phyloP scores from a whole-genome alignment of 768 basidiomycete species.

The Astraeus odoratus region DNA sequence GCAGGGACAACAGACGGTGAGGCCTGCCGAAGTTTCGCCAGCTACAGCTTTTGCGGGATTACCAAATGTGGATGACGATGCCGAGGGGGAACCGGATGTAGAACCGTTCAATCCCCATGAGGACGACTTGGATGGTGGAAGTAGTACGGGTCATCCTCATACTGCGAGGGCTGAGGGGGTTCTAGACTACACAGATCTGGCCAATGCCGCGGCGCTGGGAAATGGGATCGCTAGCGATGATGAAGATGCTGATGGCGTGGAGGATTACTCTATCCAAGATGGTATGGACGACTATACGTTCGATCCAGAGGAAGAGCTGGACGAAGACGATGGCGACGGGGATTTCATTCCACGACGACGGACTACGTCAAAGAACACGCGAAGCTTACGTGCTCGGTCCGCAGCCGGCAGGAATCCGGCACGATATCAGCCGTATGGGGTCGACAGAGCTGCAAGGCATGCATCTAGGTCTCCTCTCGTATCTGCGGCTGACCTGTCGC shows the following conservation, averaged over 20 bases:
- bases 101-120: constrained; percentile 23
- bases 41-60: constrained; percentile 24
- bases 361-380: constrained; percentile 32
- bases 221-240: constrained; percentile 10
- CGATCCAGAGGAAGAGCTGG: constrained; percentile 17
- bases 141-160: constrained; percentile 20
- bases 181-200: constrained; percentile 18
- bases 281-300: constrained; percentile 25
- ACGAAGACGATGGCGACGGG: constrained; percentile 27
- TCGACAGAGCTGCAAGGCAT: constrained; percentile 20
- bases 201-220: constrained; percentile 13
- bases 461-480: constrained; percentile 26
- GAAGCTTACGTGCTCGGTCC: constrained; percentile 31
- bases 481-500: constrained; percentile 25
- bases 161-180: constrained; percentile 5
- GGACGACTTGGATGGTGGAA: constrained; percentile 13
- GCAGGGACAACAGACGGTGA: constrained; percentile 26
- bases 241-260: constrained; percentile 22
- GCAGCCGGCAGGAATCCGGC: constrained; percentile 25
- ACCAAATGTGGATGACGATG: constrained; percentile 29
- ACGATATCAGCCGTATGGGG: constrained; percentile 28
- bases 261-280: constrained; percentile 17
- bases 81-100: constrained; percentile 28
- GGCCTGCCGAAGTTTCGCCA: constrained; percentile 28
- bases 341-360: constrained; percentile 26